These are phyloP conservation scores for Globisporangium irregulare DNA, from an alignment of 352 stramenopile genomes.

Conservation along the genomic window DNA sequence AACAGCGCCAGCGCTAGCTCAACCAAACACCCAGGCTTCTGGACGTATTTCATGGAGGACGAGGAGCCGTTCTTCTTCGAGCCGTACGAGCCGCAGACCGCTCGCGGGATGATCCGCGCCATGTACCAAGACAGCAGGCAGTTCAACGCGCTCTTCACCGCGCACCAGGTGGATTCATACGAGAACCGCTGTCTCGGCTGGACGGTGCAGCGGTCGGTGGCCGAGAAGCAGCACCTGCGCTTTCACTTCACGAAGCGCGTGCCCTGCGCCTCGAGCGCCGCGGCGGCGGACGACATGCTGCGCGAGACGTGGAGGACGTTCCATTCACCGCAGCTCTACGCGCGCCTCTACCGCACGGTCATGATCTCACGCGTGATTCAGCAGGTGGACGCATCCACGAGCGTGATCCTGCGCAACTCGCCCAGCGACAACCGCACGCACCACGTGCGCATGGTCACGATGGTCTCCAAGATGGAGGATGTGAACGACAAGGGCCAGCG, in stretches of 20 bases:
- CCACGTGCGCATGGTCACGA: slow-evolving; percentile 32
- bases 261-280: slow-evolving; percentile 21
- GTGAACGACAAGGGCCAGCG: slow-evolving; percentile 26
- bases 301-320: slow-evolving; percentile 32
- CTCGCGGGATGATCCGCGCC: slow-evolving; percentile 25
- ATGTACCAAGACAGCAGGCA: slow-evolving; percentile 26
- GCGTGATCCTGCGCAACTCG: slow-evolving; percentile 38
- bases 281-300: slow-evolving; percentile 21
- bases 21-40: slow-evolving; percentile 25
- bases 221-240: slow-evolving; percentile 25
- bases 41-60: slow-evolving; percentile 37
- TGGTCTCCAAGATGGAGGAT: slow-evolving; percentile 37
- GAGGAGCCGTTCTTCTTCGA: slow-evolving; percentile 46
- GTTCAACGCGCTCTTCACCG: slow-evolving; percentile 26
- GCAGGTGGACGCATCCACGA: slow-evolving; percentile 33
- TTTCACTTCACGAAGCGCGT: slow-evolving; percentile 44
- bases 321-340: slow-evolving; percentile 35
- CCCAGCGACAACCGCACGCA: slow-evolving; percentile 31
- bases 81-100: slow-evolving; percentile 23
- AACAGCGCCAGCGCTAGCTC: neutral
- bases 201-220: slow-evolving; percentile 35
- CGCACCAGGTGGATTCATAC: slow-evolving; percentile 15
- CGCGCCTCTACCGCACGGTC: slow-evolving; percentile 31
- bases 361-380: slow-evolving; percentile 39
- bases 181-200: slow-evolving; percentile 34